Evolutionary conservation across 2,329 filamentous ascomycete genomes (phyloP).

Genomic region (Eurotiales sp.): DNA sequence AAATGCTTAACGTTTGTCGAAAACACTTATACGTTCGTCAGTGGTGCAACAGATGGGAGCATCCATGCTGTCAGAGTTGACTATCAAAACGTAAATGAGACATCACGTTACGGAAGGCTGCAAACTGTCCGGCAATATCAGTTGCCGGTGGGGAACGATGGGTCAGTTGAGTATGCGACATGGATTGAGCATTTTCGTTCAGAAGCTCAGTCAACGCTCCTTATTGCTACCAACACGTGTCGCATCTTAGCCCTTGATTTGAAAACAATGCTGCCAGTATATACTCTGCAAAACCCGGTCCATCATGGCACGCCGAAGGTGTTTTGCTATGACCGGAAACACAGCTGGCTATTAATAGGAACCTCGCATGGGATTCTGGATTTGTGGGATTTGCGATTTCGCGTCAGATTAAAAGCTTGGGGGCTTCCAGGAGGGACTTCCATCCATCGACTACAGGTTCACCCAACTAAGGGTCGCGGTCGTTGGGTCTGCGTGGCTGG

Average conservation of each 20-base stretch:
- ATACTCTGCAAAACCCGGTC: conserved; percentile 77
- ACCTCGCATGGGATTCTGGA: conserved; percentile 91
- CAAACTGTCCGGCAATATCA: conserved; percentile 75
- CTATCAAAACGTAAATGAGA: conserved; percentile 55
- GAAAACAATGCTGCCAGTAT: conserved; percentile 78
- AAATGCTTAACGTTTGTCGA: conserved; percentile 87
- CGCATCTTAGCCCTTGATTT: conserved; percentile 81
- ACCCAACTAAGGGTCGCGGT: conserved; percentile 72
- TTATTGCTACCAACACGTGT: conserved; percentile 82
- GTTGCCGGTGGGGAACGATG: conserved; percentile 45
- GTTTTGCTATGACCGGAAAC: conserved; percentile 80
- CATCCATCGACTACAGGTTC: conserved; percentile 74
- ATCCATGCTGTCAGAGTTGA: conserved; percentile 87
- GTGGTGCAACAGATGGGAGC: conserved; percentile 83
- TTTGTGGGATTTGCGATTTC: conserved; percentile 96
- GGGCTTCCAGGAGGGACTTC: conserved; percentile 75
- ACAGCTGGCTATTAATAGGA: conserved; percentile 86
- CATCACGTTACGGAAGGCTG: conserved; percentile 72
- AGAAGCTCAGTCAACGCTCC: conserved; percentile 74
- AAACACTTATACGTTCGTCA: conserved; percentile 89
- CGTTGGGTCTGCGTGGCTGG: conserved; percentile 86
- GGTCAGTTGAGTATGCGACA: conserved; percentile 67
- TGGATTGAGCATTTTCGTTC: conserved; percentile 91
- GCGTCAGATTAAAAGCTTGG: conserved; percentile 81
- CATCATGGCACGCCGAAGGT: conserved; percentile 89